Percentiles rank a stretch among this genome's conserved stretches.
Conservation (phyloP, 2,329 filamentous ascomycete genomes). For the Dactylella cylindrospora region DNA sequence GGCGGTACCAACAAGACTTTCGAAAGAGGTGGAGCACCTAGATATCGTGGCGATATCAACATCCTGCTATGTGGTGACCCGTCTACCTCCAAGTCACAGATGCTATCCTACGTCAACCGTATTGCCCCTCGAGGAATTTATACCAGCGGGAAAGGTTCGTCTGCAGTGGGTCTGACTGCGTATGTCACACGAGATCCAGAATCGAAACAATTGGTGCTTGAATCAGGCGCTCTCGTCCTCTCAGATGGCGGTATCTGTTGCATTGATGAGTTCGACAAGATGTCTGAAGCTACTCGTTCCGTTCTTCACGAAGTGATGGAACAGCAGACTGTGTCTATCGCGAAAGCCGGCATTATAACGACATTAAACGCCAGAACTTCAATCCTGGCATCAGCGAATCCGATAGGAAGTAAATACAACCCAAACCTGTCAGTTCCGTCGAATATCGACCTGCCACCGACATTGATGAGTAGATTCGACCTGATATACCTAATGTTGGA, state of each 20-base stretch:
- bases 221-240: conserved; percentile 72
- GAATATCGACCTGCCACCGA: conserved; percentile 96
- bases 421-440: conserved; percentile 92
- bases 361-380: conserved; percentile 94
- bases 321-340: conserved; percentile 75
- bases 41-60: conserved; percentile 97
- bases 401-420: conserved; percentile 97
- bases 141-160: conserved; percentile 74
- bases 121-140: conserved; percentile 88
- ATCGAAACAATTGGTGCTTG: conserved; percentile 71
- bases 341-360: conserved; percentile 76
- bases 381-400: conserved; percentile 94
- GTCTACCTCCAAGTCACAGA: conserved; percentile 92
- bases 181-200: conserved; percentile 75
- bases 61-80: conserved; percentile 94
- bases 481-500: conserved; percentile 96
- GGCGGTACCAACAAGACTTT: conserved; percentile 98
- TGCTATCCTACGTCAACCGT: conserved; percentile 93
- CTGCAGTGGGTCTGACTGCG: conserved; percentile 74
- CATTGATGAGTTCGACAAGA: conserved; percentile 79
- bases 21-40: conserved; percentile 90
- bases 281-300: conserved; percentile 72
- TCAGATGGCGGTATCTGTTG: conserved; percentile 76
- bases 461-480: conserved; percentile 91
- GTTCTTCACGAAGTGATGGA: conserved; percentile 81